Evolutionary conservation across 164 flowering plant species (phyloP).

Genomic region (Warburgia ugandensis): DNA sequence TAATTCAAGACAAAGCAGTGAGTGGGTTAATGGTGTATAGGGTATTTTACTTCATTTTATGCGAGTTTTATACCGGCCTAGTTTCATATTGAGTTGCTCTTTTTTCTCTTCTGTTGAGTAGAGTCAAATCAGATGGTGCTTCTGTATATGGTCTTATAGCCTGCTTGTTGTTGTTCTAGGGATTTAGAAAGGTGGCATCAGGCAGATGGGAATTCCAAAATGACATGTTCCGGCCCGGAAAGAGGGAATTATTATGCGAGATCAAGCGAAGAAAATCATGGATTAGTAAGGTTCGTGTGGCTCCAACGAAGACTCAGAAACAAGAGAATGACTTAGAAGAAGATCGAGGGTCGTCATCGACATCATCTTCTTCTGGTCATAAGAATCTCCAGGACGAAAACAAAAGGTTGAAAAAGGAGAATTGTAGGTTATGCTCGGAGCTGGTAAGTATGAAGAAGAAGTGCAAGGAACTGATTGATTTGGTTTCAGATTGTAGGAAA

Average conservation of each 20-base stretch:
- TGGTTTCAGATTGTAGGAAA: constrained; percentile 30
- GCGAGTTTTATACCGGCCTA: too few species aligned
- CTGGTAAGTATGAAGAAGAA: constrained; percentile 46
- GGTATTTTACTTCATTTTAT: too few species aligned
- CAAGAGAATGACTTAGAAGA: constrained; percentile 30
- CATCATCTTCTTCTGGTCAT: constrained; percentile 39
- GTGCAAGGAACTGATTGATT: constrained; percentile 56
- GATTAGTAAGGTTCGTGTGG: constrained; percentile 25
- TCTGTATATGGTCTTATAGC: not conserved
- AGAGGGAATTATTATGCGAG: constrained; percentile 36
- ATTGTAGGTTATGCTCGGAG: constrained; percentile 42
- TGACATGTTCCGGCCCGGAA: constrained; percentile 53
- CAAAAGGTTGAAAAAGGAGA: constrained; percentile 53
- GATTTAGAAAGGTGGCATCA: constrained; percentile 61
- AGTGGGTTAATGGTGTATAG: too few species aligned
- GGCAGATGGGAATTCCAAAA: constrained; percentile 84
- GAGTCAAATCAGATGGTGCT: too few species aligned
- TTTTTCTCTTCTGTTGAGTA: too few species aligned
- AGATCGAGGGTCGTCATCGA: constrained; percentile 48
- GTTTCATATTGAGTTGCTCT: too few species aligned
- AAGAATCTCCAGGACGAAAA: constrained; percentile 53
- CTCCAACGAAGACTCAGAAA: constrained; percentile 1
- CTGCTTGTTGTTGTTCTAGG: constrained; percentile 19
- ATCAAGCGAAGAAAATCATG: constrained; percentile 67
- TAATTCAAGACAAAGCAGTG: too few species aligned